Percentiles rank a stretch among this genome's conserved stretches.
These are phyloP conservation scores for Neofusicoccum laricinum DNA, from an alignment of 2,329 filamentous ascomycete species.

Conservation along the genomic window DNA sequence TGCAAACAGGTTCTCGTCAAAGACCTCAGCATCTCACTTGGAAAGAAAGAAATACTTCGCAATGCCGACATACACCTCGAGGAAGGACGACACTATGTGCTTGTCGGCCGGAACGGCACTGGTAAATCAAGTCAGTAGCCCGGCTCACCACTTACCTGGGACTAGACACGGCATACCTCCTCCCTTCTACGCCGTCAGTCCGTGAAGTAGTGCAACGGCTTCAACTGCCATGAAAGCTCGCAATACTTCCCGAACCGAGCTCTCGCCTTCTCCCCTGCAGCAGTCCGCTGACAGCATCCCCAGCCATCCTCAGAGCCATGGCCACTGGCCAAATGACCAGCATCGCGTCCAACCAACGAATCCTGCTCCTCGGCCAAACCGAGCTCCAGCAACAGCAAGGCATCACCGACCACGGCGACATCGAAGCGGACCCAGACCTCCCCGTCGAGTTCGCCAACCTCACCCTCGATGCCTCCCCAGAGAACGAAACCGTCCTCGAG, in stretches of 20 bases:
- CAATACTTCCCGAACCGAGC: too few relatives aligned
- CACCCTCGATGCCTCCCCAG: neutral
- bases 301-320: slow-evolving; percentile 70
- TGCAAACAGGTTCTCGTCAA: slow-evolving; percentile 50
- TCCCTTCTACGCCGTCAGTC: too few relatives aligned
- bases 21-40: slow-evolving; percentile 67
- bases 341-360: slow-evolving; percentile 35
- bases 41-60: slow-evolving; percentile 62
- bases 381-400: neutral
- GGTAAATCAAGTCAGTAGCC: slow-evolving; percentile 70
- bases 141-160: neutral
- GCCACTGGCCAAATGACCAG: slow-evolving; percentile 76
- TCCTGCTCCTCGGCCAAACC: slow-evolving; percentile 37
- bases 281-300: neutral
- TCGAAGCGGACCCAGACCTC: neutral
- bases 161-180: too few relatives aligned
- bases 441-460: neutral
- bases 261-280: neutral
- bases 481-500: neutral
- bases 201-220: too few relatives aligned
- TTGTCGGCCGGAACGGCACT: slow-evolving; percentile 76
- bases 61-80: slow-evolving; percentile 71
- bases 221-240: too few relatives aligned
- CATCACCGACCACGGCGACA: slow-evolving; percentile 2
- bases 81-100: slow-evolving; percentile 69